A percentile compares a stretch with the other conserved stretches of the same genome.
Conservation (phyloP, 805 yeast species). For the Wickerhamomyces pijperi region DNA sequence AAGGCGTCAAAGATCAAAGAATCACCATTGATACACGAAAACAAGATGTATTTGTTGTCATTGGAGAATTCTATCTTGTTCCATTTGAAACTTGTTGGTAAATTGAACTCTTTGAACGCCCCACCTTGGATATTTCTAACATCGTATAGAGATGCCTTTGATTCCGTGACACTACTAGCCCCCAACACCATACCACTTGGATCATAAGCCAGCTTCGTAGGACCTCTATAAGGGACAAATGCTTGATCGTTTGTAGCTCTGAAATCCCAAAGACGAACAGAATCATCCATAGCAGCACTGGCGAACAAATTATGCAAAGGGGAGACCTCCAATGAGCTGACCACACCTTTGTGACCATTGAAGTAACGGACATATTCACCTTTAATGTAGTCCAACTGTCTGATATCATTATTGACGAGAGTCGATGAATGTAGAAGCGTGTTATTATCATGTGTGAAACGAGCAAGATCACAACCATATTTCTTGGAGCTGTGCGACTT, state of each 20-base stretch:
- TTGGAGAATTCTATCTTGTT: constrained; percentile 69
- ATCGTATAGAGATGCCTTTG: constrained; percentile 50
- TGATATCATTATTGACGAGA: constrained; percentile 57
- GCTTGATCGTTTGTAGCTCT: constrained; percentile 60
- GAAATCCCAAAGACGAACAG: constrained; percentile 83
- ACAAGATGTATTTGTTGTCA: constrained; percentile 52
- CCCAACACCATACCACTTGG: constrained; percentile 81
- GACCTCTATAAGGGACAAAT: constrained; percentile 39
- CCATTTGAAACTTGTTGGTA: constrained; percentile 35
- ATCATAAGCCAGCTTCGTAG: constrained; percentile 59
- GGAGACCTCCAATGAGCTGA: constrained; percentile 58
- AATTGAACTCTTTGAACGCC: constrained; percentile 38
- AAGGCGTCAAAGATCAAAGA: constrained; percentile 66
- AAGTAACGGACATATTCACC: constrained; percentile 79
- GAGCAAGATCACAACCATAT: constrained; percentile 83
- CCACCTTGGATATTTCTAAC: constrained; percentile 42
- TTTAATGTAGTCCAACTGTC: constrained; percentile 67
- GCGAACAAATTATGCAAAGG: constrained; percentile 58
- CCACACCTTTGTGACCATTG: constrained; percentile 75
- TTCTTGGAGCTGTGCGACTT: constrained; percentile 75
- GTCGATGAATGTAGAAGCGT: constrained; percentile 81
- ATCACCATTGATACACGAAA: constrained; percentile 43
- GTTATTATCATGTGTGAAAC: constrained; percentile 64
- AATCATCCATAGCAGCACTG: constrained; percentile 63
- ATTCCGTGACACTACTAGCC: constrained; percentile 35